Evolutionary conservation across 2,329 filamentous ascomycete genomes (phyloP), one percentile per base, ranked within the genome.

Genomic region (Exophiala sp.): DNA sequence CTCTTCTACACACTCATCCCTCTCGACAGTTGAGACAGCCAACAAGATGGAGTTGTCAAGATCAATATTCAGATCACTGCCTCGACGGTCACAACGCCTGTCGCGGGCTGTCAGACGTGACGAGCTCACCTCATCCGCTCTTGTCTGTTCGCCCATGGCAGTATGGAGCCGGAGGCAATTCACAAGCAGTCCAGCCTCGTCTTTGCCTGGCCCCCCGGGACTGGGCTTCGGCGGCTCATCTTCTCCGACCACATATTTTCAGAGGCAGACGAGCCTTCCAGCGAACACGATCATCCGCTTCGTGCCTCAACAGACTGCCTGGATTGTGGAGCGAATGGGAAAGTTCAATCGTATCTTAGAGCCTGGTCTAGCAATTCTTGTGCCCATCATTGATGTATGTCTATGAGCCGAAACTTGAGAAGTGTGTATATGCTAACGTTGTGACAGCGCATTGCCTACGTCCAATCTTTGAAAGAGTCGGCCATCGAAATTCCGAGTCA

Each of bases 271-370:
- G 41, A 72, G 78, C 18, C 79, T 96, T 48, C 94, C 94, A 24
- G 89, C 91, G 63, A 99, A 99, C 75, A 99, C 94, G 3, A 79
- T 99, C 59, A 79, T 99, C 65, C 89, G 92, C 57, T 99, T 97
- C 73, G 94, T 99, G 39, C 94, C 94, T n/a, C 94, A 99, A 75
- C 94, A 99, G 78, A 97, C 92, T 65, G 94, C 94, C 71, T 99
- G 94, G 94, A 92, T 99, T 55, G 94, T 99, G 53, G 94, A 99
- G 82, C 91, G 94, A 68, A 99, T 99, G 94, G 94, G 94, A 66
- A 94, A 91, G 74, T 99, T 96, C 77, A 87, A 89, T 75, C 83
- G 91, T 57, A 96, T 99, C 66, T 78, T 99, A 47, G 84, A 96
- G 65, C 94, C 94, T 3, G 94, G 94, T 53, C 78, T 99, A 58